These are phyloP conservation scores for Populus hybrid DNA, from an alignment of 441 rosid species.

Conservation along the genomic window DNA sequence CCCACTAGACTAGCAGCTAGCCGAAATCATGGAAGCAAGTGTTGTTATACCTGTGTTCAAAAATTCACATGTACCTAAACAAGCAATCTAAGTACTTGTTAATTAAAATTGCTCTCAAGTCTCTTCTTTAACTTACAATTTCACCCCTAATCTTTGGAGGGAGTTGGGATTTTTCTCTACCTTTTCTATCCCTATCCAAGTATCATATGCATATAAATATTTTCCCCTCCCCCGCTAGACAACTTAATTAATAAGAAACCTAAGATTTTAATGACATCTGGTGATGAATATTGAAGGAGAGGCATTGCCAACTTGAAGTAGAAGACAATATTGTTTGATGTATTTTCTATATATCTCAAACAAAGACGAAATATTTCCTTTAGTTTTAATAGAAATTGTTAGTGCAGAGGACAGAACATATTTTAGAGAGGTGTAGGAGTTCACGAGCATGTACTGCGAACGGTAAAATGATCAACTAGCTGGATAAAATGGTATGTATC, in stretches of 20 bases:
- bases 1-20: neutral
- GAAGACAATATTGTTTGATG: neutral
- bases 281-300: neutral
- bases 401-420: no score
- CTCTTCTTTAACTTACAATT: neutral
- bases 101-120: neutral
- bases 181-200: no score
- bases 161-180: neutral
- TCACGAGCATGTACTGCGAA: constrained; percentile 17
- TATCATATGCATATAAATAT: no score
- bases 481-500: neutral
- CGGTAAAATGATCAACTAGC: neutral
- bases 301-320: neutral
- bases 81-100: neutral
- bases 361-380: neutral
- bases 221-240: no score
- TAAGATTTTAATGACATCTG: neutral
- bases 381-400: neutral
- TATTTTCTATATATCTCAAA: neutral
- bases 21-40: constrained; percentile 3
- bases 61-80: neutral
- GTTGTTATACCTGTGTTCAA: neutral
- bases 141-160: neutral
- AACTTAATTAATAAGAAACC: no score
- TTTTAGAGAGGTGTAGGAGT: constrained; percentile 6